phyloP scores from a whole-genome alignment of 805 yeast genomes.

The Starmerella geochares region DNA sequence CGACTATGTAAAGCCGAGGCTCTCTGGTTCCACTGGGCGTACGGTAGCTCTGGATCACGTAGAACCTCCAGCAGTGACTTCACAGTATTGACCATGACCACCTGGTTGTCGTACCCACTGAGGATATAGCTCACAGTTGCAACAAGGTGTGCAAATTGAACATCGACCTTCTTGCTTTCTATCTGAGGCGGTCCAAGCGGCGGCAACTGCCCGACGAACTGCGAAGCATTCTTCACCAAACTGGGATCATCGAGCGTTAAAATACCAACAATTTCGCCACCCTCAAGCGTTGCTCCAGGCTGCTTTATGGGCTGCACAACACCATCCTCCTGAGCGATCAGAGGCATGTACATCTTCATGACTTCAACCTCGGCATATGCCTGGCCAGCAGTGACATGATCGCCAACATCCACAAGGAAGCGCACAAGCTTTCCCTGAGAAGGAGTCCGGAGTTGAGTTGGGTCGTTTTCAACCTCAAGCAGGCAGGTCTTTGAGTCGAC shows the following conservation, averaged over 20 bases:
- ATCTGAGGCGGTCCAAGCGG: slow-evolving; percentile 73
- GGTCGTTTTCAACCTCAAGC: slow-evolving; percentile 92
- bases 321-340: slow-evolving; percentile 89
- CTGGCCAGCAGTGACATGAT: slow-evolving; percentile 82
- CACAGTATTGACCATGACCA: slow-evolving; percentile 76
- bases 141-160: slow-evolving; percentile 52
- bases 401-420: slow-evolving; percentile 89
- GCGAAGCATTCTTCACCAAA: slow-evolving; percentile 91
- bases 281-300: slow-evolving; percentile 94
- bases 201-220: slow-evolving; percentile 89
- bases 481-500: slow-evolving; percentile 93
- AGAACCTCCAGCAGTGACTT: slow-evolving; percentile 60
- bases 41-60: slow-evolving; percentile 75
- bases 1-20: slow-evolving; percentile 88
- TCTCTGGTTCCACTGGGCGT: slow-evolving; percentile 78
- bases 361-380: slow-evolving; percentile 98
- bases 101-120: slow-evolving; percentile 90
- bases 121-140: slow-evolving; percentile 66
- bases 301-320: slow-evolving; percentile 84
- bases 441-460: slow-evolving; percentile 96
- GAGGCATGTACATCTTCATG: slow-evolving; percentile 99
- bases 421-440: slow-evolving; percentile 97
- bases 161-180: slow-evolving; percentile 74
- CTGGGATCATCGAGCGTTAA: slow-evolving; percentile 92
- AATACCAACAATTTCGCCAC: slow-evolving; percentile 95